Evolutionary conservation across 176 grass and related monocot genomes (phyloP), one percentile per base, ranked within the genome.

Genomic region (Oryza rufipogon): DNA sequence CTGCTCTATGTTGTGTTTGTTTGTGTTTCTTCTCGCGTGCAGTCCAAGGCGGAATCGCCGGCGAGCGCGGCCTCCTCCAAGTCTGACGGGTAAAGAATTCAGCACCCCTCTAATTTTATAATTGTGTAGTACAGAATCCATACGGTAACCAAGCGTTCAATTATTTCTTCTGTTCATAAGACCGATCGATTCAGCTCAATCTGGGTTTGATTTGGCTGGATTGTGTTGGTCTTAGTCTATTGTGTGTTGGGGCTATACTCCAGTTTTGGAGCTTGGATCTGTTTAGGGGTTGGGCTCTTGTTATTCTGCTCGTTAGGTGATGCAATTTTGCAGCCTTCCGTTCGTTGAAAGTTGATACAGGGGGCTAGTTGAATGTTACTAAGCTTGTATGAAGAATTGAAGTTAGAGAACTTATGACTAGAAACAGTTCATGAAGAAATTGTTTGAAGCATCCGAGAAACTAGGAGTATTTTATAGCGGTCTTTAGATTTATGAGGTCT

Each of bases 11-110:
- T 65, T 73, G 10, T 25, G 33, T 14, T 56, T 70, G 0, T 14
- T 9, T 61, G 0, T 39, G 61, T 26, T 69, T 22, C 13, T 65
- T 41, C 3, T 13, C 6, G 14, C 51, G 76, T 63, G 80, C 89
- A 90, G 89, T 44, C 39, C 17, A 87, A 90, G 89, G 89, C 63
- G 9, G 75, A 90, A 75, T 75, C 69, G 9, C 84, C 84, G 7
- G 76, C 80, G 7, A 75, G 49, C 30, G 39, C 66, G 6, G 71
- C 61, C 10, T 36, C 60, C 0, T 61, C 68, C 46, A 82, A 90
- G 48, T 83, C 89, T 3, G 79, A 74, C 4, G 75, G 89, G 89
- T 90, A 87, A 87, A 80, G 80, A 83, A 22, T 22, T 19, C 30
- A 28, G 0, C 65, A 30, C 28, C 22, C 42, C 7, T 30, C 9